These are phyloP conservation scores for Russula brevipes DNA, from an alignment of 768 basidiomycete species.

Conservation along the genomic window DNA sequence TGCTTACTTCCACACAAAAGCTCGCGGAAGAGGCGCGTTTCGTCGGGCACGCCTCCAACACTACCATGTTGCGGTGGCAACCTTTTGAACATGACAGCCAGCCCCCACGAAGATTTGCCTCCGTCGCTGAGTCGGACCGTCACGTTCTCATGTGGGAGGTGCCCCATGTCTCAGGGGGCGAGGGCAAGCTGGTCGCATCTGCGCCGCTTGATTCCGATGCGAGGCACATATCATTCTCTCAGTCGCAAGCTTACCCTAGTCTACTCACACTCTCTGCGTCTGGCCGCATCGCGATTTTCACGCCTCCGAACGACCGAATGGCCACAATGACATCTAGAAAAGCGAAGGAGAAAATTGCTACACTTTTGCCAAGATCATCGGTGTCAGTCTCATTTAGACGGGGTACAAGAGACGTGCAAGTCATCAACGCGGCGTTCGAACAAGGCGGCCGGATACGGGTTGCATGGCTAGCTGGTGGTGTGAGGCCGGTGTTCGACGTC, in stretches of 20 bases:
- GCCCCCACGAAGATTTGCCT: slow-evolving; percentile 46
- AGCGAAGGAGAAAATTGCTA: slow-evolving; percentile 43
- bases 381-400: slow-evolving; percentile 40
- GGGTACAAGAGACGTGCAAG: slow-evolving; percentile 32
- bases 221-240: slow-evolving; percentile 36
- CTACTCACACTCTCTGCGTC: slow-evolving; percentile 55
- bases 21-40: slow-evolving; percentile 47
- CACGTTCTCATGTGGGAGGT: slow-evolving; percentile 59
- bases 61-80: slow-evolving; percentile 51
- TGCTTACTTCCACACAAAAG: slow-evolving; percentile 36
- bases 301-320: slow-evolving; percentile 45
- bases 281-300: slow-evolving; percentile 53
- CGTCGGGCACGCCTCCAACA: slow-evolving; percentile 60
- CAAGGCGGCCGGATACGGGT: slow-evolving; percentile 45
- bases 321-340: slow-evolving; percentile 38
- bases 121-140: slow-evolving; percentile 58
- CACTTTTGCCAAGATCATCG: slow-evolving; percentile 49
- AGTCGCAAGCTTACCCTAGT: slow-evolving; percentile 33
- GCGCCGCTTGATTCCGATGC: slow-evolving; percentile 62
- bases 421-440: slow-evolving; percentile 47
- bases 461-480: slow-evolving; percentile 50
- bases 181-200: slow-evolving; percentile 54
- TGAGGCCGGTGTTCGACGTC: slow-evolving; percentile 53
- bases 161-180: slow-evolving; percentile 36
- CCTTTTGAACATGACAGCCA: slow-evolving; percentile 32